A percentile compares a stretch with the other conserved stretches of the same genome.
These are phyloP conservation scores for Ustilaginoidea virens DNA, from an alignment of 2,329 filamentous ascomycete species.

Conservation along the genomic window DNA sequence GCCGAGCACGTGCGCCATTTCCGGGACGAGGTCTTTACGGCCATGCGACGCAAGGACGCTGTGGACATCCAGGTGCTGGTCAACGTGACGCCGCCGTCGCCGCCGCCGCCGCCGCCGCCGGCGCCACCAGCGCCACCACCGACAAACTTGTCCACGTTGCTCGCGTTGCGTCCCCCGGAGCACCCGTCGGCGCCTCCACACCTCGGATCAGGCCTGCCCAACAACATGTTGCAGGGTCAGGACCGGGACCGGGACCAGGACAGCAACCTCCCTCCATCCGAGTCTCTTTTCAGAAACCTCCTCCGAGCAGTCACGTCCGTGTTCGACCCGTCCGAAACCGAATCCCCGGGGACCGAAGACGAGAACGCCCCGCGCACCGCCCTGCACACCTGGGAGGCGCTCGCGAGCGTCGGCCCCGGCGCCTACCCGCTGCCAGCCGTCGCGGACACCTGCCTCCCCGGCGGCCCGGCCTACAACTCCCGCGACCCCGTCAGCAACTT, in stretches of 20 bases:
- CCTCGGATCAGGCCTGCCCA: too few relatives aligned
- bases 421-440: conserved; percentile 57
- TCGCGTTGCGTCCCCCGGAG: too few relatives aligned
- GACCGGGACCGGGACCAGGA: neutral
- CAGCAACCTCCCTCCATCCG: conserved; percentile 9
- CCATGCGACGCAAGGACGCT: conserved; percentile 55
- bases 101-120: conserved; percentile 11
- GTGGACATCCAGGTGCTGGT: conserved; percentile 56
- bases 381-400: conserved; percentile 32
- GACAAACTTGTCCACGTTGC: conserved; percentile 1
- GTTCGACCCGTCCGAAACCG: conserved; percentile 19
- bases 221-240: too few relatives aligned
- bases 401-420: conserved; percentile 37
- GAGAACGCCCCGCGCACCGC: conserved; percentile 21
- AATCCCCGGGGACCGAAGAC: conserved; percentile 14
- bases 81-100: conserved; percentile 11
- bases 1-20: conserved; percentile 62
- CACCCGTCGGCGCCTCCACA: too few relatives aligned
- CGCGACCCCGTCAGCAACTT: conserved; percentile 28
- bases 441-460: conserved; percentile 34
- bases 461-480: conserved; percentile 25
- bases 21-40: conserved; percentile 70
- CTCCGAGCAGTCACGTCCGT: conserved; percentile 31
- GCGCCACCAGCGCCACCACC: conserved; percentile 2
- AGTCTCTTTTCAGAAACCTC: conserved; percentile 30